Base-by-base conservation (phyloP, 148 eudicot species). In the Chenopodium suecicum region DNA sequence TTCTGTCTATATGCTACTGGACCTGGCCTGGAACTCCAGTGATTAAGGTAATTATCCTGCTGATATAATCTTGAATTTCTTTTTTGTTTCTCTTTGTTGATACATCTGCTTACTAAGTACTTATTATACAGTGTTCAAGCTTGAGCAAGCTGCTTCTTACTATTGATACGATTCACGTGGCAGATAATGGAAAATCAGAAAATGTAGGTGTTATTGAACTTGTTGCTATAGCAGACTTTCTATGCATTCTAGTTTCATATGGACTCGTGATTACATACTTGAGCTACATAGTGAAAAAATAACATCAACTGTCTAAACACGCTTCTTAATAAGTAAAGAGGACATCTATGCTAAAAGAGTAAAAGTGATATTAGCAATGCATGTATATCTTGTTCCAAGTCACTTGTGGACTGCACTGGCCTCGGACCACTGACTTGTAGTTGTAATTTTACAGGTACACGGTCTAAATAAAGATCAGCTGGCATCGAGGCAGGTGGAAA, bases 91-190 rank as follows among this genome's bases (percentile, higher is more conserved):
- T 63, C 11, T 44, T 29, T 17, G 23, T 32, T 82, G 66, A 41
- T 68, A 25, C 5, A 25, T 67, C 29, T 1, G 46, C 56, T 64
- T 22, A 29, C 47, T 20, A 58, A n/a, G 25, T 54, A 44, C 25
- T 23, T 25, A 78, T 71, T 80, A 66, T 85, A 79, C 87, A 90
- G 95, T 92, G 92, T 70, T 91, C 90, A 77, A 86, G 87, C 84
- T 89, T 92, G 74, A 52, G 77, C 67, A 92, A 86, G 88, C 85
- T 91, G 67, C 58, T 41, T 68, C 84, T 92, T 20, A 89, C 89
- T 13, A 85, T 92, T 63, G 92, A 90, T 58, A 90, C 96, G 29
- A 70, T 92, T 77, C 93, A 92, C 73, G 75, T 84, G 70, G 94
- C 92, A 23, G 93, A 91, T 81, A 84, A 86, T 80, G 93, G 92